Base-by-base conservation (phyloP, 176 grass and related monocot species). In the Oryza australiensis region DNA sequence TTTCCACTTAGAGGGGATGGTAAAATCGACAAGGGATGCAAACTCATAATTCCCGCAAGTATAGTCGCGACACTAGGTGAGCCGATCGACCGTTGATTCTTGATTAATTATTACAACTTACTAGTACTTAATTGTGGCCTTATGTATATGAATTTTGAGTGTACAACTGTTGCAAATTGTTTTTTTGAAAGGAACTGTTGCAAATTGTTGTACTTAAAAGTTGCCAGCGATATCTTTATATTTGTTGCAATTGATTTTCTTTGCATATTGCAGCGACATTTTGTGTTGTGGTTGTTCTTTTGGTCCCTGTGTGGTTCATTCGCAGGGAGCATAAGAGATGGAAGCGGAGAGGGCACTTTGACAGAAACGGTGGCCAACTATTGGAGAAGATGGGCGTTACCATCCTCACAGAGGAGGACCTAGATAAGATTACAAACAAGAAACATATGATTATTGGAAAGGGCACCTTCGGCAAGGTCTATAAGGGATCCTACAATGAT, bases 371-470 rank as follows among this genome's bases (percentile, higher is more conserved):
- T 1, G 76, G 76, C 0, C 0, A 48, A 14, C 2, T 79, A 23
- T 0, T 67, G 27, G 35, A 38, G 35, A 13, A 49, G 62, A 33
- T n/a, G 4, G 16, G 1, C 76, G 33, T 67, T 9, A 14, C 7
- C 0, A 49, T n/a, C 20, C 66, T 34, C 63, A 49, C 18, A 0
- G 5, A 79, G 23, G 2, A 13, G 11, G 4, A 67, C 9, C 12
- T 79, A 2, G 1, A 9, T 0, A 67, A 2, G 40, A 34, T 79
- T 1, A 79, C 22, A 0, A 1, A 32, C 2, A 34, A 51, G 4
- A 38, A 3, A 6, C 6, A 3, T 6, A 3, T 0, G 12, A 4
- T 0, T 1, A 1, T 78, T 0, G 75, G 60, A 3, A 20, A 12
- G 18, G 75, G 60, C 4, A 0, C 15, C 38, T 78, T 78, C 3